Base-by-base conservation (phyloP, 345 rosid genomes). In the Pugionium cornutum region DNA sequence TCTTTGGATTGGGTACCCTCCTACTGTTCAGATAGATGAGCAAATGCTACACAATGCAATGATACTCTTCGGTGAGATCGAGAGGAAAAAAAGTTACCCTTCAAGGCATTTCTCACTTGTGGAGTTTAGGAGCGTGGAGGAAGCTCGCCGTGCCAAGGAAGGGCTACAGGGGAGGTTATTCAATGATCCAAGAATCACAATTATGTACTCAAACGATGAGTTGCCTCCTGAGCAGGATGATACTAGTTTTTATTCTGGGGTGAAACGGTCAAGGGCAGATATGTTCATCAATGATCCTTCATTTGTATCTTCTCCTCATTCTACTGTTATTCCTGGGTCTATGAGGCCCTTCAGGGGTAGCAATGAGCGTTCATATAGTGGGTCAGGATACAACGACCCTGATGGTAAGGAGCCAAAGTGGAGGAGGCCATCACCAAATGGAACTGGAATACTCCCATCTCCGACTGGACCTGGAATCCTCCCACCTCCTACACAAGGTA, bases 11-110 rank as follows among this genome's bases (percentile, higher is more conserved):
- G 99, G 97, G 1, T 94, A 88, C 76, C 99, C 99, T 59, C 92
- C 99, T 69, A 79, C 95, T 53, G 79, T 85, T 68, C 92, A 79
- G 76, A 84, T 94, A 29, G 96, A 90, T 75, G 95, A 94, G 67
- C 92, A 85, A 69, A 86, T 83, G 96, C 88, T 94, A 62, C 99
- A 94, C 74, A 94, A 94, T 82, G 95, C 96, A 32, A 85, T 94
- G 96, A 94, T 94, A 73, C 83, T 94, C 51, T 94, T 83, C 76
- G 99, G 99, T 27, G 99, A 94, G 87, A 94, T 94, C 72, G 97
- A 90, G 84, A 83, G 83, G 67, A 88, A 78, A 30, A 90, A 82
- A 67, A 85, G 95, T 64, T 90, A 83, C 56, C 96, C 92, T 39
- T 73, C 88, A 44, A 88, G 86, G 75, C 69, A 94, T 76, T 94